Base-by-base conservation (phyloP, 129 eudicot genomes). In the Escallonia rubra region DNA sequence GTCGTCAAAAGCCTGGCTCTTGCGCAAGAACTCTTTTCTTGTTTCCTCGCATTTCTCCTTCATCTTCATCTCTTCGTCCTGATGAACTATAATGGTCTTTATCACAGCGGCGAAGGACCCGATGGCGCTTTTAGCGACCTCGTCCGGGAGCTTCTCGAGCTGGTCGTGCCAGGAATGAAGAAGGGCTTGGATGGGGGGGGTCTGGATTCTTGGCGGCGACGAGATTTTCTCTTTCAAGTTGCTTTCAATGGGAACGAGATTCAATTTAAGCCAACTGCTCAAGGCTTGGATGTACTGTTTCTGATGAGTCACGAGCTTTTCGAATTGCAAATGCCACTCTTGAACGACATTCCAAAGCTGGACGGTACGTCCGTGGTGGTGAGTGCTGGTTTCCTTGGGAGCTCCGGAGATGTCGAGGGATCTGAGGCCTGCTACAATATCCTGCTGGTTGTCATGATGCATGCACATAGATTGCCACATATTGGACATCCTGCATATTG, bases 111-210 rank as follows among this genome's bases (percentile, higher is more conserved):
- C 82, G 68, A 88, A 92, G 8, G 98, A 92, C 0, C 84, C 46
- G 51, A 92, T 83, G 1, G 98, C 96, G 39, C 89, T 84, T 75
- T 76, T 92, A 2, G 95, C 90, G 60, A 86, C 84, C 69, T 92
- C 98, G 45, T 92, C 96, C 0, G 98, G 96, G 67, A 92, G 96
- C 89, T 88, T 92, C 78, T 88, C 96, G 13, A 92, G 89, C 62
- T 63, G 84, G 54, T 92, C 96, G 52, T 88, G 87, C 98, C 98
- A 92, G 4, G 82, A 53, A 41, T 79, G 85, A 64, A 92, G 86
- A 40, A 92, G 89, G 65, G 89, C 71, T 59, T 92, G 95, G 55
- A 92, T 86, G 0, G 98, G 96, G 3, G 98, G 96, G 16, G 65
- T 65, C 39, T 83, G 81, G 74, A 67, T 47, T 71, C 96, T 68